Evolutionary conservation across 257 asterid genomes (phyloP), one percentile per base, ranked within the genome.

Genomic region (Solanum acaule): DNA sequence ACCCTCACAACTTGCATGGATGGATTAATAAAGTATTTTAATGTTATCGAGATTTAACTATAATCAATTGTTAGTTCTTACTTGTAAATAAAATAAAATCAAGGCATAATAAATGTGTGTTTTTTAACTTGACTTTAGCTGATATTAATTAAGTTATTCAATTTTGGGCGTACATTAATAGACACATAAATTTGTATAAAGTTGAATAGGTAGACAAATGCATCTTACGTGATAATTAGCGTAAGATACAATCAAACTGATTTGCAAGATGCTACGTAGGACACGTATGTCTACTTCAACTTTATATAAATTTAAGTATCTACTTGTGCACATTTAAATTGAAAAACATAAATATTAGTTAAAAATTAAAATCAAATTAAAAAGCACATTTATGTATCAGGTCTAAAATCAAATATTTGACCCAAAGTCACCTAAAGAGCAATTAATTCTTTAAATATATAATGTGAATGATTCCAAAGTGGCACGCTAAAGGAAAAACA

Each of bases 51-150:
- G 4, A 52, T 52, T 52, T 52, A 52, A 16, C n/a, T 20, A 18
- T 2, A 52, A 52, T 52, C 9, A 6, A 52, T 18, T 1, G 63
- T 16, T 52, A 52, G 63, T 52, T 16, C 4, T 52, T 52, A 2
- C 63, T 52, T 18, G n/a, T 16, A 52, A 52, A 52, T 52, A 2
- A 49, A 15, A 49, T 49, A 52, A 52, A 52, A 52, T 18, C 2
- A 1, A 16, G 23, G n/a, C n/a, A 18, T 1, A 52, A 52, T 18
- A n/a, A 52, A 52, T 16, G 3, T 16, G 8, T 18, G 0, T 15
- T 40, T 44, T 52, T 52, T 0, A 52, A 52, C 0, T 52, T 52
- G 0, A 3, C 9, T 1, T 52, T 2, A 1, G 2, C 2, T 16
- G n/a, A 3, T 6, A 52, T 49, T 49, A 15, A 49, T 49, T 44